A percentile compares a stretch with the other conserved stretches of the same genome.
Evolutionary conservation across 768 basidiomycete genomes (phyloP).

Genomic region (Neoboletus magnificus): DNA sequence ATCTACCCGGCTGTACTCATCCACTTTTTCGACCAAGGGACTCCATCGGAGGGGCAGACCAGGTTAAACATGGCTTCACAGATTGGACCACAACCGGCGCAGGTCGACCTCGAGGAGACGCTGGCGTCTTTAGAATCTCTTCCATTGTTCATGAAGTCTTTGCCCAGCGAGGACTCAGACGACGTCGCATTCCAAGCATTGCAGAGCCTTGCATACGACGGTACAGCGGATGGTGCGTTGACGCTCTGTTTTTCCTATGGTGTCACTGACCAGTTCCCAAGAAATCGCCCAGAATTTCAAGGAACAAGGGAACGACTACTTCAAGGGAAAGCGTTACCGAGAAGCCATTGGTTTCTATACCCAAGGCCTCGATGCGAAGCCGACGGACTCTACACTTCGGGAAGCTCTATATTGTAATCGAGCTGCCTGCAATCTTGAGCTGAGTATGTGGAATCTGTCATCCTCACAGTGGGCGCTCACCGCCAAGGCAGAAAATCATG

Average conservation of each 20-base stretch:
- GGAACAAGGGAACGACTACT: constrained; percentile 94
- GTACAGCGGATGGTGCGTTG: constrained; percentile 86
- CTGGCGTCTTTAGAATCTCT: constrained; percentile 54
- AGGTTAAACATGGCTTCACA: constrained; percentile 17
- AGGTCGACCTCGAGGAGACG: constrained; percentile 32
- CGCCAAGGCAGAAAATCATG: constrained; percentile 70
- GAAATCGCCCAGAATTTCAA: constrained; percentile 93
- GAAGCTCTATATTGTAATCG: constrained; percentile 83
- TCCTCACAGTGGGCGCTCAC: background rate
- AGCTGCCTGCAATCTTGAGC: constrained; percentile 89
- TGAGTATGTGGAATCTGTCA: constrained; percentile 48
- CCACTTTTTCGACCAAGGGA: background rate
- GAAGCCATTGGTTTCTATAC: constrained; percentile 91
- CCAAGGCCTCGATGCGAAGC: constrained; percentile 83
- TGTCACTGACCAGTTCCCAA: constrained; percentile 28
- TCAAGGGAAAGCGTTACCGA: constrained; percentile 78
- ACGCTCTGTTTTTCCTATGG: background rate
- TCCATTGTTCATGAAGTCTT: constrained; percentile 90
- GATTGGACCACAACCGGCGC: constrained; percentile 24
- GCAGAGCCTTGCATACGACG: constrained; percentile 83
- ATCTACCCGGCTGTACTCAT: constrained; percentile 4
- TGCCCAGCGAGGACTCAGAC: constrained; percentile 64
- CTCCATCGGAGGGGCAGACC: background rate
- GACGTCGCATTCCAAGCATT: constrained; percentile 75
- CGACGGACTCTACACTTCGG: constrained; percentile 52